phyloP scores from a whole-genome alignment of 352 stramenopile genomes.

The Phytophthora citrophthora region DNA sequence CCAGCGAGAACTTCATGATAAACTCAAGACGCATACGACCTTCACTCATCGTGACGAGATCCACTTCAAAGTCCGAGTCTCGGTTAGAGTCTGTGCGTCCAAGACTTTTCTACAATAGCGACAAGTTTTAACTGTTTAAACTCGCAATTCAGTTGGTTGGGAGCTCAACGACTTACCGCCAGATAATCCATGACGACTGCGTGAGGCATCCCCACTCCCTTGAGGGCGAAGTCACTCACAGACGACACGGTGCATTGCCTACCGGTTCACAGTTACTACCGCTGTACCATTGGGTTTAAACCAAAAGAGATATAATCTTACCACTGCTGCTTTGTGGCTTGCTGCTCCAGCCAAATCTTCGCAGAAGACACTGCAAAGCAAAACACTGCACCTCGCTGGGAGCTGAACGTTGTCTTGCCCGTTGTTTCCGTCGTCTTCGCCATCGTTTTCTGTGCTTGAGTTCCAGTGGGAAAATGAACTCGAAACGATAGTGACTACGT shows the following conservation, averaged over 20 bases:
- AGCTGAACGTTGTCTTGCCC: slow-evolving; percentile 26
- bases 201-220: slow-evolving; percentile 31
- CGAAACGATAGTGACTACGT: background rate
- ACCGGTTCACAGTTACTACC: background rate
- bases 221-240: slow-evolving; percentile 35
- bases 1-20: slow-evolving; percentile 31
- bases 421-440: slow-evolving; percentile 11
- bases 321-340: slow-evolving; percentile 30
- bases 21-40: slow-evolving; percentile 33
- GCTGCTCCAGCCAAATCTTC: slow-evolving; percentile 29
- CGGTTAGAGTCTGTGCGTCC: slow-evolving; percentile 1
- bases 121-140: slow-evolving; percentile 1
- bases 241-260: slow-evolving; percentile 36
- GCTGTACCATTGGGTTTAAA: background rate
- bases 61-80: slow-evolving; percentile 21
- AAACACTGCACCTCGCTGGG: slow-evolving; percentile 20
- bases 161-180: slow-evolving; percentile 6
- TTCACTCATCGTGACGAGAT: slow-evolving; percentile 32
- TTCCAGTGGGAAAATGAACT: slow-evolving; percentile 14
- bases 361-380: slow-evolving; percentile 16
- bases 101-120: slow-evolving; percentile 20
- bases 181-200: slow-evolving; percentile 37
- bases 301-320: background rate
- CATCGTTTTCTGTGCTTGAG: background rate
- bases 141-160: no score